Evolutionary conservation across 495 filamentous ascomycete species (phyloP), one percentile per base, ranked within the genome.

Genomic region (Bathelium albidoporum): DNA sequence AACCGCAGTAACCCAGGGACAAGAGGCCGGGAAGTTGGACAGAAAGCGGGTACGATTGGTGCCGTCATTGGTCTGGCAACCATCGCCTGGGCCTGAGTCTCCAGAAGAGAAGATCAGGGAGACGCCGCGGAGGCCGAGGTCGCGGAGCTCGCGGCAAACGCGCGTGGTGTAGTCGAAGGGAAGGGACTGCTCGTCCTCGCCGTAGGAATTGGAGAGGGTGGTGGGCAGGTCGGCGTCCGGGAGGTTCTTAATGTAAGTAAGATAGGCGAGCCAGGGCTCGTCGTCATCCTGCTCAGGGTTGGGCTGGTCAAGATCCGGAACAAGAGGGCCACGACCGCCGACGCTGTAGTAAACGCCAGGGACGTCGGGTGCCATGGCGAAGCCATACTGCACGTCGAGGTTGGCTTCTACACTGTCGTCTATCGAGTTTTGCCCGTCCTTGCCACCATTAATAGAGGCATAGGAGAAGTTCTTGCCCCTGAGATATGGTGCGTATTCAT

Each of bases 171-270:
- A 95, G 1, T 78, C 72, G 36, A 77, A 69, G 0, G 89, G 88
- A 0, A 94, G 81, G 3, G 83, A 87, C 75, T 92, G 72, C 71
- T 95, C 90, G 55, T 91, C 83, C 66, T 93, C 89, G 44, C 88
- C 89, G 71, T 94, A 95, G 0, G 86, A 90, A 49, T 85, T 90
- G 39, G 87, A 86, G 64, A 95, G 82, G 14, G 88, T 83, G 64
- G 87, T 83, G 1, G 90, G 90, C 11, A 95, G 79, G 9, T 84
- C 76, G 0, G 75, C 71, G 62, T 90, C 84, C 0, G 80, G 75
- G 7, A 85, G 80, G 14, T 73, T 68, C 0, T 89, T 73, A 4
- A 96, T 73, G 65, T 84, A 84, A 28, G 85, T 79, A 34, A 91
- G 80, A 66, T 85, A 90, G 1, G 85, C 81, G 4, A 91, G 76